Base-by-base conservation (phyloP, 2,329 filamentous ascomycete genomes). In the Grosmannia clavigera region DNA sequence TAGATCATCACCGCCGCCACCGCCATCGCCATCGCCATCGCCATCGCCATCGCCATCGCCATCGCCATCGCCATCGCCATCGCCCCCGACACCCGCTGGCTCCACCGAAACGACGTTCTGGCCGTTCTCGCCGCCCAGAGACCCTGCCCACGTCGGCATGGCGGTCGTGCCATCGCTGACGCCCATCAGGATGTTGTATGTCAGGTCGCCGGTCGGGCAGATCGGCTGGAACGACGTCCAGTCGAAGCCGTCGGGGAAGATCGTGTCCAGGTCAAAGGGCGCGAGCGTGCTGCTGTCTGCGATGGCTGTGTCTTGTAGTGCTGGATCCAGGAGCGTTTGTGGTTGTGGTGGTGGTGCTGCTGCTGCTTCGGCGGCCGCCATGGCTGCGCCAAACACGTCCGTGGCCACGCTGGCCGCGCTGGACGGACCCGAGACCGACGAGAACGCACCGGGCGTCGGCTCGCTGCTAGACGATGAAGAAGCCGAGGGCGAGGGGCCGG, bases 141-240 rank as follows among this genome's bases (percentile, higher is more conserved):
- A 10, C 10, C 27, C 40, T 6, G 25, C 27, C 35, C 22, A 31
- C 11, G 38, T 11, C 33, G 63, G 52, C 68, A 48, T 16, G 54
- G 59, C 48, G 31, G 62, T 63, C 61, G 60, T 61, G 40, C n/a
- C 60, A 25, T 61, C 64, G 60, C 67, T 65, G 55, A 75, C 70
- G n/a, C 74, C 77, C 14, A 73, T 75, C 4, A 84, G 70, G 40
- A 83, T 77, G 63, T 84, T 81, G 65, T 79, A 83, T 0, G 81
- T 70, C 5, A 85, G 70, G 64, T 84, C 81, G 25, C 78, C 76
- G 61, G 79, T 81, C 0, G 81, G 78, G 59, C 81, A 82, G 61
- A 83, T 75, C 19, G 81, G 79, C 63, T 78, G 75, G 61, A 85
- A 74, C 12, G 72, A 70, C 27, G 76, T 70, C 65, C 82, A 77